These are phyloP conservation scores for Volvox carteri DNA, from an alignment of 163 green algal genomes.

Conservation along the genomic window DNA sequence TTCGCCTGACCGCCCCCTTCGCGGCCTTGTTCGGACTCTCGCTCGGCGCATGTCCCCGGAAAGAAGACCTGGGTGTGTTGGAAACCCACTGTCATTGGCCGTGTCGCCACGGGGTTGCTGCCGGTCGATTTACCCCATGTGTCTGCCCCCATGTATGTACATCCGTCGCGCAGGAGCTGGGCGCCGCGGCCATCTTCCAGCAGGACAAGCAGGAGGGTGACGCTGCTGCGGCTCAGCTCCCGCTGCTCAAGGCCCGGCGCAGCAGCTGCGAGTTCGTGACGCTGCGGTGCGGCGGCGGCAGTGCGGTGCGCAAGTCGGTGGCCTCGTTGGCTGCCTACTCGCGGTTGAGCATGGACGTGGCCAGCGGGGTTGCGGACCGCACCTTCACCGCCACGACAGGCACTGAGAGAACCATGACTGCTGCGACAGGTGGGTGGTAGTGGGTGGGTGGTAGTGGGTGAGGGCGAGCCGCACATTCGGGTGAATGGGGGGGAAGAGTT, in stretches of 20 bases:
- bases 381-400: neutral
- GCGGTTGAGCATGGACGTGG: slow-evolving; percentile 1
- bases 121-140: no score
- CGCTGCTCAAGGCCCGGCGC: slow-evolving; percentile 16
- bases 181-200: slow-evolving; percentile 25
- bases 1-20: no score
- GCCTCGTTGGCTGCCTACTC: neutral
- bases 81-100: no score
- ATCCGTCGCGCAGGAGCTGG: neutral
- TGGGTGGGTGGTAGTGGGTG: no score
- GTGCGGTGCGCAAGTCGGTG: neutral
- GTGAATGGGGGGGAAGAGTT: no score
- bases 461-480: no score
- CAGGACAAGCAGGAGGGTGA: slow-evolving; percentile 19
- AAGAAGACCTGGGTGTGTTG: no score
- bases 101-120: no score
- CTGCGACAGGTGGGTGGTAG: no score
- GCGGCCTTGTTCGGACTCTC: no score
- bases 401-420: neutral
- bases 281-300: neutral
- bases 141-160: no score
- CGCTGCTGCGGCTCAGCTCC: neutral
- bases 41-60: no score
- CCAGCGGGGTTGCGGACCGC: neutral
- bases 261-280: slow-evolving; percentile 38